Conservation (phyloP, 2,329 filamentous ascomycete species). For the Fusarium protoensiforme region DNA sequence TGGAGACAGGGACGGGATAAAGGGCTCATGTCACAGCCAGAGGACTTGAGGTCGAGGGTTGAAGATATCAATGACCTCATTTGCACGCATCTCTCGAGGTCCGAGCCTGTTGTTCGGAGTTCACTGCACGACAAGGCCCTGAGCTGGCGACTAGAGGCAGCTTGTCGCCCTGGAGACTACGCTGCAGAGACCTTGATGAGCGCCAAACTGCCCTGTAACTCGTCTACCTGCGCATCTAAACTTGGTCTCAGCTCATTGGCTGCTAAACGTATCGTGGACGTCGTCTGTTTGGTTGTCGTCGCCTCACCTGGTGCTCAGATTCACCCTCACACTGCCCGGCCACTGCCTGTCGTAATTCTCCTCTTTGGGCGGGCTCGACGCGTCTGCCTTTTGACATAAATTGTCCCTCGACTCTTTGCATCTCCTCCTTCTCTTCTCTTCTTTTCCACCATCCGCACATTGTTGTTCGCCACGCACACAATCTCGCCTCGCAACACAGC, state of each 20-base stretch:
- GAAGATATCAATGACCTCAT: neutral
- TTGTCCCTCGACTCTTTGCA: neutral
- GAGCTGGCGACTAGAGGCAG: constrained; percentile 8
- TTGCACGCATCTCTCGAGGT: neutral
- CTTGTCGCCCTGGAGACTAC: neutral
- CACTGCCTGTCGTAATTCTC: neutral
- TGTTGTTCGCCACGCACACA: neutral
- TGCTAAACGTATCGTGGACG: neutral
- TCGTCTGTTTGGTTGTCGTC: constrained; percentile 9
- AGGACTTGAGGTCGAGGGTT: neutral
- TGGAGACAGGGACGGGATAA: neutral
- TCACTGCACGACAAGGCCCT: neutral
- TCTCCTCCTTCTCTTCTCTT: neutral
- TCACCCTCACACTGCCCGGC: neutral
- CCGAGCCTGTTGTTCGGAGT: neutral
- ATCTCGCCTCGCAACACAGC: neutral
- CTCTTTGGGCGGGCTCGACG: neutral
- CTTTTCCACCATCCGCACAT: neutral
- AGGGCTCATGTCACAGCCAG: neutral
- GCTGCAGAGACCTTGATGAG: neutral
- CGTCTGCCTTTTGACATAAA: neutral
- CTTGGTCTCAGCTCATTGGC: neutral
- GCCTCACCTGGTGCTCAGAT: constrained; percentile 10
- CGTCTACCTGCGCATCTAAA: neutral
- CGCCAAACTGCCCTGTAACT: neutral